A percentile compares a stretch with the other conserved stretches of the same genome.
Conservation (phyloP, 2,329 filamentous ascomycete species). For the Venturia aucupariae region DNA sequence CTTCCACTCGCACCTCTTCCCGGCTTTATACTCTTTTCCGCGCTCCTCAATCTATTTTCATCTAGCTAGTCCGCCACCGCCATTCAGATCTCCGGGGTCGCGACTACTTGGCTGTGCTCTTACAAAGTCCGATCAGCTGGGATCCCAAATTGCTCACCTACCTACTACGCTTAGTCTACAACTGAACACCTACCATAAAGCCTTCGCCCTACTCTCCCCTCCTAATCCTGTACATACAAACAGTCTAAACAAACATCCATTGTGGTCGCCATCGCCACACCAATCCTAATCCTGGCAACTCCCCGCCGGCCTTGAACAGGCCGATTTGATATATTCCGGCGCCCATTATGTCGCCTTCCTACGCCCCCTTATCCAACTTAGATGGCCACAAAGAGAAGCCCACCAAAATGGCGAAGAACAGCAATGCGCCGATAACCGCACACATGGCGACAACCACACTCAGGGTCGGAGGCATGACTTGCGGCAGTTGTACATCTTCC, state of each 20-base stretch:
- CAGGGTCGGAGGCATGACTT: constrained; percentile 77
- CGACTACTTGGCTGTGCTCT: background rate
- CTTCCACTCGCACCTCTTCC: background rate
- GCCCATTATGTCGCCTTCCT: background rate
- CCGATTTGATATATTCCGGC: constrained; percentile 1
- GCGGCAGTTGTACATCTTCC: constrained; percentile 91
- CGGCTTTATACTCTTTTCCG: background rate
- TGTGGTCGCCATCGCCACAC: background rate
- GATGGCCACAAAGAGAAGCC: background rate
- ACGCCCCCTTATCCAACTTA: background rate
- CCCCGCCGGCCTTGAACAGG: background rate
- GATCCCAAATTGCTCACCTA: background rate
- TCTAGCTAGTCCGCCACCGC: background rate
- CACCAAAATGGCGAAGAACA: background rate
- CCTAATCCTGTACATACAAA: background rate
- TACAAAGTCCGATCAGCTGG: background rate
- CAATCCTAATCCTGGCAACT: background rate
- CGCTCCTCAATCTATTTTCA: background rate
- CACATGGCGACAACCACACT: constrained; percentile 86
- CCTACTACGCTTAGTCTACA: background rate
- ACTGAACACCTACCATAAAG: background rate
- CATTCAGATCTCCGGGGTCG: background rate
- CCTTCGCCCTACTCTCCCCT: background rate
- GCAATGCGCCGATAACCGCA: constrained; percentile 6
- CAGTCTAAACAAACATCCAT: background rate